These are phyloP conservation scores for Jimgerdemannia flammicorona DNA, from an alignment of 192 early-diverging fungal genomes.

Conservation along the genomic window DNA sequence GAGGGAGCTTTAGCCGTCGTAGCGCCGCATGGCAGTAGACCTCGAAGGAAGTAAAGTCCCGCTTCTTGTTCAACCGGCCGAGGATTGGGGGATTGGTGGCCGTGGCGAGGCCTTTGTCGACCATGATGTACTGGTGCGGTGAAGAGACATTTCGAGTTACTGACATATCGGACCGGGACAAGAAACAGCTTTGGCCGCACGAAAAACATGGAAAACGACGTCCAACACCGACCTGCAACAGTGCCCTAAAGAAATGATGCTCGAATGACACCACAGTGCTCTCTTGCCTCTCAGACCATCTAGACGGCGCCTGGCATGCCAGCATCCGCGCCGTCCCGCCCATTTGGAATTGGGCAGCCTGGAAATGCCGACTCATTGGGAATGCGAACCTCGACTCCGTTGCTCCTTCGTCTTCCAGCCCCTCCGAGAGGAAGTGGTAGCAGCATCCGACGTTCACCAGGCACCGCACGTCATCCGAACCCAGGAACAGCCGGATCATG, in stretches of 20 bases:
- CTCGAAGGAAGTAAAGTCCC: conserved; percentile 46
- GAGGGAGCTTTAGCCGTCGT: conserved; percentile 40
- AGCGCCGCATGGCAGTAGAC: conserved; percentile 59
- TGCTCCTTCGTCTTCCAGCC: not conserved
- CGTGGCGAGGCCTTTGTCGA: conserved; percentile 42
- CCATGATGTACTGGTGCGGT: conserved; percentile 47
- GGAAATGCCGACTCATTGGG: conserved; percentile 32
- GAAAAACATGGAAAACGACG: too few species aligned
- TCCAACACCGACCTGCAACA: not conserved
- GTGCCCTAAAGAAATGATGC: conserved; percentile 69
- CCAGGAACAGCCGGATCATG: conserved; percentile 62
- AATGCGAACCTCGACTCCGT: conserved; percentile 26
- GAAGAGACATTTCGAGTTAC: too few species aligned
- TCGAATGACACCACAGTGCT: conserved; percentile 55
- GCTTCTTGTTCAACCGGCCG: conserved; percentile 52
- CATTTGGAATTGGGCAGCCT: conserved; percentile 28
- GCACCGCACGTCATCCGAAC: conserved; percentile 41
- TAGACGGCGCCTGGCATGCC: conserved; percentile 76
- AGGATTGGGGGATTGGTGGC: conserved; percentile 46
- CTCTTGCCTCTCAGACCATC: conserved; percentile 62
- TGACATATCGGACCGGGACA: too few species aligned
- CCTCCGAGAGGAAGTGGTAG: conserved; percentile 76
- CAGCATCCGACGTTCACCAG: conserved; percentile 80
- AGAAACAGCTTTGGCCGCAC: too few species aligned
- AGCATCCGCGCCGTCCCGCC: conserved; percentile 63